Base-by-base conservation (phyloP, 148 eudicot species). In the Nyssa sinensis region DNA sequence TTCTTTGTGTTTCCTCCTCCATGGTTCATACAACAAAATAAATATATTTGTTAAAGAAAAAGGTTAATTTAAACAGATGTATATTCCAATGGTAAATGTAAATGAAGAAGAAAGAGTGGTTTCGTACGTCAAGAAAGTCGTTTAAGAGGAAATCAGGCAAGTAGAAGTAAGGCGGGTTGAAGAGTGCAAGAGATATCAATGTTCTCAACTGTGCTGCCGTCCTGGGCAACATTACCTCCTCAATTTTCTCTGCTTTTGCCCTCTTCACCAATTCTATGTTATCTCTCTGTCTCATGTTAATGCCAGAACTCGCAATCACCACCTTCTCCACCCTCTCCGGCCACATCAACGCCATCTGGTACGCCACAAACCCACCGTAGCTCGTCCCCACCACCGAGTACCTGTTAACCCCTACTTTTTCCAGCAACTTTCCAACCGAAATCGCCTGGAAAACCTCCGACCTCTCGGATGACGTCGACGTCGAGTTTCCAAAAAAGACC, bases 281-380 rank as follows among this genome's bases (percentile, higher is more conserved):
- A 29, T 87, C 90, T 1, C 39, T 44, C 47, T 11, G 32, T 72
- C 67, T 77, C 82, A 84, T 66, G 69, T 87, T 87, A 17, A 82
- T 82, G 0, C 67, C 90, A 0, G 90, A 87, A n/a, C 90, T 87
- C 0, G 90, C 90, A 5, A 87, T 76, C 74, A 84, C 86, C 73
- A 82, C 84, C 70, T 78, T 87, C 53, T 82, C 87, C n/a, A 88
- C 91, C 78, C 83, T 84, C 47, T 86, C 91, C 72, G 89, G 87
- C 84, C 81, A 86, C 89, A 70, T 84, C 37, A 0, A 28, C 62
- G 87, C 89, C 87, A 88, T 73, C 0, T 30, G 64, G 51, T 88
- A 88, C 25, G 89, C 89, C 78, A 88, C 91, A 41, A 86, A 84
- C 11, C 91, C 91, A 0, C 91, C 91, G 49, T 88, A 88, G 74